Percentiles rank a stretch among this genome's conserved stretches.
phyloP scores from a whole-genome alignment of 164 flowering plant genomes.

The Tinospora cordifolia region DNA sequence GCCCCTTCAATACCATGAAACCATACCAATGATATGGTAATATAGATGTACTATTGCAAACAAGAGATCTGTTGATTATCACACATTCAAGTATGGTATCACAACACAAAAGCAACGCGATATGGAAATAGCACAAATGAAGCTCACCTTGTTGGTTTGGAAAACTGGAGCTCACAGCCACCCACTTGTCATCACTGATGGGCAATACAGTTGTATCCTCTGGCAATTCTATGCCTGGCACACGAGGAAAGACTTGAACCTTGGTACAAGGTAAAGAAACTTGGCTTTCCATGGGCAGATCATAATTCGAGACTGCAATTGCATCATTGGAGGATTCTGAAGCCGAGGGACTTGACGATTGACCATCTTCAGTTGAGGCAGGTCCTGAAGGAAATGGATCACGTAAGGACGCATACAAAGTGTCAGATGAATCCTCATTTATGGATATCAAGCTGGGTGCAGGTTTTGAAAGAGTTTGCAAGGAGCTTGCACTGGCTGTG shows the following conservation, averaged over 20 bases:
- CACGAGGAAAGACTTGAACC: constrained; percentile 32
- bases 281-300: constrained; percentile 5
- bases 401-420: constrained; percentile 8
- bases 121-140: neutral
- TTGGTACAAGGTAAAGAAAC: constrained; percentile 29
- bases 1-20: too few relatives aligned
- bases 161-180: constrained; percentile 40
- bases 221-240: constrained; percentile 28
- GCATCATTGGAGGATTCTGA: constrained; percentile 14
- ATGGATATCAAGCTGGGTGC: neutral
- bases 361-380: constrained; percentile 12
- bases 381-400: constrained; percentile 13
- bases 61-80: too few relatives aligned
- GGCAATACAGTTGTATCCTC: constrained; percentile 32
- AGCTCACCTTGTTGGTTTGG: constrained; percentile 17
- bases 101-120: too few relatives aligned
- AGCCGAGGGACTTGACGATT: constrained; percentile 4
- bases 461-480: neutral
- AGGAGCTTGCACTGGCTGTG: neutral
- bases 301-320: neutral
- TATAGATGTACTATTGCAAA: too few relatives aligned
- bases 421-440: constrained; percentile 11
- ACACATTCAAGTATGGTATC: too few relatives aligned
- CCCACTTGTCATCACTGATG: constrained; percentile 42
- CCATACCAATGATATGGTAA: too few relatives aligned